Conservation (phyloP, 352 stramenopile species). For the Phytophthora nicotianae region DNA sequence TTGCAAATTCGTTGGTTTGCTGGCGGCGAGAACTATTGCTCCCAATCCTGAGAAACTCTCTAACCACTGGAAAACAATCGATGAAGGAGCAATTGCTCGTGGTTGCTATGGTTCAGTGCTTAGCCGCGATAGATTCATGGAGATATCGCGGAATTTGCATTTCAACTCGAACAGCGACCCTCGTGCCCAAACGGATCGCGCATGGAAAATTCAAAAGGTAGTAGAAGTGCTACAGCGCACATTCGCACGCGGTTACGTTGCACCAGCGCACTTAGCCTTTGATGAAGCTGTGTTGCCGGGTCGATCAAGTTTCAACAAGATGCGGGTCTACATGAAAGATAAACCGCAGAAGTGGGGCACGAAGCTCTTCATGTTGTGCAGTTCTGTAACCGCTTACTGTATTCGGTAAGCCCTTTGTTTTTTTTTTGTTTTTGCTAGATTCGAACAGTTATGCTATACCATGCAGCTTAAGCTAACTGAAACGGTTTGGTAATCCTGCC, state of each 20-base stretch:
- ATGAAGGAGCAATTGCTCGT: not conserved
- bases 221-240: not conserved
- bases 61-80: not conserved
- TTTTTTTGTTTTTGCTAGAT: not conserved
- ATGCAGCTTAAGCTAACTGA: not conserved
- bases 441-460: not conserved
- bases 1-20: not conserved
- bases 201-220: not conserved
- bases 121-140: not conserved
- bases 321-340: constrained; percentile 1
- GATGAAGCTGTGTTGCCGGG: constrained; percentile 22
- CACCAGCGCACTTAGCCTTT: constrained; percentile 16
- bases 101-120: not conserved
- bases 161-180: not conserved
- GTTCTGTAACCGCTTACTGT: not conserved
- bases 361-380: not conserved
- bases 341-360: constrained; percentile 1
- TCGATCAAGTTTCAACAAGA: constrained; percentile 22
- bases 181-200: not conserved
- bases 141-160: not conserved
- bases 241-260: constrained; percentile 14
- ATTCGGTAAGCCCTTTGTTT: not conserved
- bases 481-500: not conserved
- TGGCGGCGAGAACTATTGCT: not conserved
- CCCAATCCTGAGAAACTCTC: not conserved